Evolutionary conservation across 2,329 filamentous ascomycete genomes (phyloP), one percentile per base, ranked within the genome.

Genomic region (Ophiostoma angusticollis): DNA sequence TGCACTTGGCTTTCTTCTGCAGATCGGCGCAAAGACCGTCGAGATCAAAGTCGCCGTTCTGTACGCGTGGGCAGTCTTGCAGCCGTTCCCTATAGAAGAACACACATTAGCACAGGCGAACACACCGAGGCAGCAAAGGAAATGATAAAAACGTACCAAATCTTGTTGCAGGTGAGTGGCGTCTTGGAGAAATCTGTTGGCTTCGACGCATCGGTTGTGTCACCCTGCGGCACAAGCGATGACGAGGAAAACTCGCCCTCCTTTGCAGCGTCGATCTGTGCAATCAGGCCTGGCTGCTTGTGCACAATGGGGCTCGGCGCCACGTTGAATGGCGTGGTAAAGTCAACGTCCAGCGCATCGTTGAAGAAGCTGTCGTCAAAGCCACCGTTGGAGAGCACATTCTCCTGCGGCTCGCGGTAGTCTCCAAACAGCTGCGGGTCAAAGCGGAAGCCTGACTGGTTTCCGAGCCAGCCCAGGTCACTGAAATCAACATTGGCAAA

Each of bases 1-100:
- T 93, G 59, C 91, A 98, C 55, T 89, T 91, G 42, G 91, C 91
- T 64, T 98, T 98, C 57, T 87, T 84, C 47, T 89, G 84, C 12
- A 98, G 74, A 56, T 98, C 87, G 5, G 81, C 82, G 63, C 91
- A 98, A 18, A 98, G 72, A 24, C 80, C 78, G 54, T 98, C 91
- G 35, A 98, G 80, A 49, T 98, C 91, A 48, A 96, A 85, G 50
- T 93, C 87, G 50, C 87, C 87, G 42, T 75, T 83, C 54, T 87
- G 82, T 50, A 93, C 91, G 56, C 82, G 86, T 44, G 85, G 79
- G 58, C 86, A 93, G 25, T 72, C 75, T 63, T 93, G 84, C 17
- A 95, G 62, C 61, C 84, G 85, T 59, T 94, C 86, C 91, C 89
- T 95, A 54, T 41, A 14, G n/a, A n/a, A n/a, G n/a, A n/a, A n/a